Base-by-base conservation (phyloP, 2,329 filamentous ascomycete genomes). In the Dactylella cylindrospora region DNA sequence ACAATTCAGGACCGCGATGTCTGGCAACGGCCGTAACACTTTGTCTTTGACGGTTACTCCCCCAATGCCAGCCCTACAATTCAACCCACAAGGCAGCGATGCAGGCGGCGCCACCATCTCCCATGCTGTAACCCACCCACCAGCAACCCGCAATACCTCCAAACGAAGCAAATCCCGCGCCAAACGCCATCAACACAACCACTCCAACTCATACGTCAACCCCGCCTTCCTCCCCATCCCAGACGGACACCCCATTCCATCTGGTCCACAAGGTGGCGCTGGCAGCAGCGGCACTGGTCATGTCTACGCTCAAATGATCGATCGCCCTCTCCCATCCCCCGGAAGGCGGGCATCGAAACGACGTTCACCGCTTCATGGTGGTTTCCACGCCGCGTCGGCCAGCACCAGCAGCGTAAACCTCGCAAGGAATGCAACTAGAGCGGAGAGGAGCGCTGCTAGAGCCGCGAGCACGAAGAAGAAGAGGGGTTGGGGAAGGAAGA, bases 391-490 rank as follows among this genome's bases (percentile, higher is more conserved):
- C 3, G 38, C 47, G 23, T 38, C 39, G n/a, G 43, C 26, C 6
- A 66, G 64, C 38, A 66, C 39, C 15, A 52, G 50, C 5, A 47
- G 62, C 10, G 57, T 60, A 15, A 67, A 22, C 17, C 41, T 67
- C 5, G 39, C 44, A 25, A 29, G 66, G 35, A 45, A 45, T 5
- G 49, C 55, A 9, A 67, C 65, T 43, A 44, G 66, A 10, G 53
- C 68, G 3, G 66, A 67, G 32, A 66, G 68, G 22, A 68, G 66
- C 8, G 68, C 67, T 10, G 65, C 64, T n/a, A 61, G 64, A 26
- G 67, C 68, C 29, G 65, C 66, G 5, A 59, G 47, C 5, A 65
- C 65, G 33, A 66, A 65, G 29, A 66, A 61, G 45, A 65, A 62
- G 52, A 66, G 55, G 38, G 57, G 66, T 5, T 61, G 59, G 45